These are phyloP conservation scores for Pelargonium myrrhifolium DNA, from an alignment of 441 rosid species.

Conservation along the genomic window DNA sequence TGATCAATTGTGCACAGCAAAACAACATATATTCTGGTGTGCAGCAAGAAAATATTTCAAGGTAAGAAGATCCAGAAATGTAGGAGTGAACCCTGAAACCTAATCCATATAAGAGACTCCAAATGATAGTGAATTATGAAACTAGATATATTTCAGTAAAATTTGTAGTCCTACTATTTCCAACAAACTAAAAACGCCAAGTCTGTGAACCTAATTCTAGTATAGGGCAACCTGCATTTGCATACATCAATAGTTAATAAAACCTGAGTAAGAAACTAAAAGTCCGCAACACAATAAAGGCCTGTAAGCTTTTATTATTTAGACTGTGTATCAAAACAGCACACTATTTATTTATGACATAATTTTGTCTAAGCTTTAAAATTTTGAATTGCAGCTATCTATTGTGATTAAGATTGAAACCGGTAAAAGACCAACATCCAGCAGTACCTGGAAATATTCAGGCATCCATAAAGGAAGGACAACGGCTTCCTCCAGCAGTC, in stretches of 20 bases:
- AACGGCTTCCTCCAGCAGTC: constrained; percentile 97
- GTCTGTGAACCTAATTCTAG: not conserved
- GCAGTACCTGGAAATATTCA: constrained; percentile 94
- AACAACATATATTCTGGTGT: not conserved
- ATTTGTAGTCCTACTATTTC: not conserved
- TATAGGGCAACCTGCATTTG: not conserved
- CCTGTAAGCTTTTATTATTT: not conserved
- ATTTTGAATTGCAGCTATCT: not conserved
- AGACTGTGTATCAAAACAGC: not conserved
- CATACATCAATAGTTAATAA: not conserved
- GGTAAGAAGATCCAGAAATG: not conserved
- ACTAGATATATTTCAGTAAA: not conserved
- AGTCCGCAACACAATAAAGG: not conserved
- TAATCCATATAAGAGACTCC: not conserved
- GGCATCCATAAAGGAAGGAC: constrained; percentile 99
- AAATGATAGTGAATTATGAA: not conserved
- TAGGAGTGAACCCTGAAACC: not conserved
- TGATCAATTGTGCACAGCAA: not conserved
- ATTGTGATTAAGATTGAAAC: not conserved
- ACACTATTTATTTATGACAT: not conserved
- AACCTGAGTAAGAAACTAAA: not conserved
- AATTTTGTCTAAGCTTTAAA: not conserved
- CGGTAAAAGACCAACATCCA: not conserved
- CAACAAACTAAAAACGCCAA: not conserved
- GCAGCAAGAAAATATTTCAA: not conserved